These are phyloP conservation scores for Macaranga tanarius DNA, from an alignment of 441 rosid genomes.

Conservation along the genomic window DNA sequence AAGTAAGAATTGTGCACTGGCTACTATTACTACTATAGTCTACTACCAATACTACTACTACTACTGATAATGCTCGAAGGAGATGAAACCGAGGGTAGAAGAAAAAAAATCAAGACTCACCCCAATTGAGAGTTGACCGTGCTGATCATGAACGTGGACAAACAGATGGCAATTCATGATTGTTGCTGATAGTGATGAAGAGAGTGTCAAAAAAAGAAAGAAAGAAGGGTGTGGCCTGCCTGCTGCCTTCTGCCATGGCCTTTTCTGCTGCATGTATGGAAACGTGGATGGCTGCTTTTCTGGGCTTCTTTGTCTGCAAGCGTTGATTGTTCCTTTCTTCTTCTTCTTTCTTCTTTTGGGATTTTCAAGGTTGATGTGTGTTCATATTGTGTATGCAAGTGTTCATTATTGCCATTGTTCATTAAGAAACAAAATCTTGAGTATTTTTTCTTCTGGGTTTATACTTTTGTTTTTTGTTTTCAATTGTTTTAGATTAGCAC, in stretches of 20 bases:
- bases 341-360: not conserved
- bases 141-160: no score
- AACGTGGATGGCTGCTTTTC: constrained; percentile 28
- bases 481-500: no score
- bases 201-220: not conserved
- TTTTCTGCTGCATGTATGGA: constrained; percentile 25
- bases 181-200: not conserved
- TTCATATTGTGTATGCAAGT: not conserved
- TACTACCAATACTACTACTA: no score
- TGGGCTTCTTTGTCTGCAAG: constrained; percentile 3
- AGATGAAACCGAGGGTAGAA: constrained; percentile 26
- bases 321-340: no score
- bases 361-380: constrained; percentile 1
- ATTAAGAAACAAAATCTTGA: not conserved
- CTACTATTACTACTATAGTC: no score
- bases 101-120: not conserved
- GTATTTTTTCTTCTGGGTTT: not conserved
- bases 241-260: not conserved
- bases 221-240: not conserved
- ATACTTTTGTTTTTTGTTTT: no score
- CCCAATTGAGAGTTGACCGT: not conserved
- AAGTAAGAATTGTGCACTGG: constrained; percentile 16
- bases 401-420: not conserved
- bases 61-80: not conserved
- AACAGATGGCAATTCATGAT: no score